A percentile compares a stretch with the other conserved stretches of the same genome.
Conservation (phyloP, 2,329 filamentous ascomycete genomes). For the Leptographium wingfieldii region DNA sequence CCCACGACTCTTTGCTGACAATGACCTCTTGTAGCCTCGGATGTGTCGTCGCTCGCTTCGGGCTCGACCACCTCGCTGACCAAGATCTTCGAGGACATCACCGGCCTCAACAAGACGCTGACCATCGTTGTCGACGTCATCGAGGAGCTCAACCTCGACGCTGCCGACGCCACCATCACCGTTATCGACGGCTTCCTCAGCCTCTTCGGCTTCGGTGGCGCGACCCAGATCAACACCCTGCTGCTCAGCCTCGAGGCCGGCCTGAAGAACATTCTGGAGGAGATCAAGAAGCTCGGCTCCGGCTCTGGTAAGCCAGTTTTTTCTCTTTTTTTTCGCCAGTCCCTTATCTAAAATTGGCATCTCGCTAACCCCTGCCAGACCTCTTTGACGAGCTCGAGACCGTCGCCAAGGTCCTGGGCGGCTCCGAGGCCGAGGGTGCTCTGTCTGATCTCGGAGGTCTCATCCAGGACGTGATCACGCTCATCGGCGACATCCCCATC, state of each 20-base stretch:
- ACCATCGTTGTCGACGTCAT: background rate
- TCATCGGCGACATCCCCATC: background rate
- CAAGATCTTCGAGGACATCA: background rate
- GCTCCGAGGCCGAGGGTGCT: background rate
- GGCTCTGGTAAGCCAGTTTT: background rate
- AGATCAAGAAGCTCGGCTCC: background rate
- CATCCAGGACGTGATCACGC: background rate
- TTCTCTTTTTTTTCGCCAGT: too few relatives aligned
- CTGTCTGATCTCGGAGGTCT: background rate
- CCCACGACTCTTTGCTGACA: too few relatives aligned
- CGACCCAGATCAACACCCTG: background rate
- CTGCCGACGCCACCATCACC: background rate
- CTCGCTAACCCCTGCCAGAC: background rate
- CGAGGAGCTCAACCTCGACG: background rate
- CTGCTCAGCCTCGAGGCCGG: background rate
- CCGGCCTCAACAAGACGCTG: background rate
- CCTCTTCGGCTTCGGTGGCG: background rate
- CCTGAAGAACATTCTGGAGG: background rate
- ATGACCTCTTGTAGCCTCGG: background rate
- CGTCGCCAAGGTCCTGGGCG: background rate
- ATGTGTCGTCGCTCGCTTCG: conserved; percentile 1
- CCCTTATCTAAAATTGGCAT: too few relatives aligned
- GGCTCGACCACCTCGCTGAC: background rate
- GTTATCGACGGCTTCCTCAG: background rate
- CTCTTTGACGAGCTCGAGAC: background rate